Evolutionary conservation across 108 stramenopile genomes (phyloP).

Genomic region (Skeletonema marinoi): DNA sequence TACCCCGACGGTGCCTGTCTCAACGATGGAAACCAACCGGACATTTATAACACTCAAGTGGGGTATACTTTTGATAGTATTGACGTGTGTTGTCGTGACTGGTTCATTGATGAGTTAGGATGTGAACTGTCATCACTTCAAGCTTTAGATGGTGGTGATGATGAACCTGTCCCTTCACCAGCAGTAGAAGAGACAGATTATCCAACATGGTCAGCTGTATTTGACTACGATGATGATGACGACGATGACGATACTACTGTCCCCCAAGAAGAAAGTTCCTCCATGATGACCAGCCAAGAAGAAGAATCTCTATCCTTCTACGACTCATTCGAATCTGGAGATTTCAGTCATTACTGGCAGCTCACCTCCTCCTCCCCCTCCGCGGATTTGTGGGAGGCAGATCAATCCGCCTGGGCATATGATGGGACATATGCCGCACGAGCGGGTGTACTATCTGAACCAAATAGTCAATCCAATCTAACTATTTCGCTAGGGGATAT

Average conservation of each 20-base stretch:
- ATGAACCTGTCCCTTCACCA: not conserved
- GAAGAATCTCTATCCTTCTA: slow-evolving; percentile 7
- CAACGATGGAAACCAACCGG: slow-evolving; percentile 28
- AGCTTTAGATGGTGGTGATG: not conserved
- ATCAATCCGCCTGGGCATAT: slow-evolving; percentile 31
- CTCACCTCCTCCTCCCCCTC: slow-evolving; percentile 8
- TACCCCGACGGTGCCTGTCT: slow-evolving; percentile 41
- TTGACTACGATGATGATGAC: not conserved
- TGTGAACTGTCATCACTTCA: not conserved
- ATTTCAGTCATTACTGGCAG: slow-evolving; percentile 18
- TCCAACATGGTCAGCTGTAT: slow-evolving; percentile 8
- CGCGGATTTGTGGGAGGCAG: slow-evolving; percentile 34
- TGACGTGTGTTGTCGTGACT: slow-evolving; percentile 17
- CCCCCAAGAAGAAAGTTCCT: not conserved
- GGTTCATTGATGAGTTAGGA: slow-evolving; percentile 29
- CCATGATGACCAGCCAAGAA: not conserved
- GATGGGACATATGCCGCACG: slow-evolving; percentile 34
- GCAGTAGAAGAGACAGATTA: not conserved
- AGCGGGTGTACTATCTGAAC: slow-evolving; percentile 21
- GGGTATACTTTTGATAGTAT: slow-evolving; percentile 25
- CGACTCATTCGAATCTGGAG: slow-evolving; percentile 44
- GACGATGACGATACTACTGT: not conserved
- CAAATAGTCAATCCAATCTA: slow-evolving; percentile 14
- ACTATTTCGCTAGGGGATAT: slow-evolving; percentile 22
- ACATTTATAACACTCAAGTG: not conserved